Evolutionary conservation across 495 filamentous ascomycete genomes (phyloP).

Genomic region (Pyrenula aspistea): DNA sequence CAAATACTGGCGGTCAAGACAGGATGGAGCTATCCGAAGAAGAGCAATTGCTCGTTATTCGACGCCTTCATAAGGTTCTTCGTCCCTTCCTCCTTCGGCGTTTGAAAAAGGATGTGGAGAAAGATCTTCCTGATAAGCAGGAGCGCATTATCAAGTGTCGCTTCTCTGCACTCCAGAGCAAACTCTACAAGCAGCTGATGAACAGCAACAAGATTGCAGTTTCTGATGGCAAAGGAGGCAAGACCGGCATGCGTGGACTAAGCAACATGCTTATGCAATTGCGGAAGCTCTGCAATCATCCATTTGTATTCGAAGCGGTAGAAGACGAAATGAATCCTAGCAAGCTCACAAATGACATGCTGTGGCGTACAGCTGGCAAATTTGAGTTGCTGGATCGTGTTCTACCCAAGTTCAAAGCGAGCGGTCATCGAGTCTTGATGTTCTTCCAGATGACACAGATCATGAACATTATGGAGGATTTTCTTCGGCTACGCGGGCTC

Average conservation of each 20-base stretch:
- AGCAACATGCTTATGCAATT: conserved; percentile 99
- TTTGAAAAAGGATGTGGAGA: conserved; percentile 98
- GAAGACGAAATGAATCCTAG: conserved; percentile 95
- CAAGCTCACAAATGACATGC: conserved; percentile 73
- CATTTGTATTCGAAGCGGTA: conserved; percentile 95
- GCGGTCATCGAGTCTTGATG: conserved; percentile 90
- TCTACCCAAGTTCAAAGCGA: conserved; percentile 79
- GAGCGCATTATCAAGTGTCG: conserved; percentile 99
- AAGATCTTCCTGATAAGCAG: conserved; percentile 95
- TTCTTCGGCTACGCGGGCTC: conserved; percentile 69
- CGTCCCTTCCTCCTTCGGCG: conserved; percentile 94
- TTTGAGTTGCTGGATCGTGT: conserved; percentile 92
- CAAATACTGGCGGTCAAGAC: conserved; percentile 93
- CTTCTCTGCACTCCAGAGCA: conserved; percentile 86
- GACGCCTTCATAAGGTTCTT: conserved; percentile 94
- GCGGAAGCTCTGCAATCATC: conserved; percentile 97
- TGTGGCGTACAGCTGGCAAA: conserved; percentile 95
- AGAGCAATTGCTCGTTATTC: conserved; percentile 97
- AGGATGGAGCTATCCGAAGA: conserved; percentile 99
- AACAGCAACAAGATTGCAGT: conserved; percentile 89
- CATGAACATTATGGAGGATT: conserved; percentile 99
- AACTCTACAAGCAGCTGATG: conserved; percentile 91
- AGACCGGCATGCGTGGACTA: conserved; percentile 86
- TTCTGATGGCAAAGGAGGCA: conserved; percentile 88
- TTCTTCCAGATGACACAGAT: conserved; percentile 99